Evolutionary conservation across 2,329 filamentous ascomycete genomes (phyloP).

Genomic region (Colletotrichum spaethianum): DNA sequence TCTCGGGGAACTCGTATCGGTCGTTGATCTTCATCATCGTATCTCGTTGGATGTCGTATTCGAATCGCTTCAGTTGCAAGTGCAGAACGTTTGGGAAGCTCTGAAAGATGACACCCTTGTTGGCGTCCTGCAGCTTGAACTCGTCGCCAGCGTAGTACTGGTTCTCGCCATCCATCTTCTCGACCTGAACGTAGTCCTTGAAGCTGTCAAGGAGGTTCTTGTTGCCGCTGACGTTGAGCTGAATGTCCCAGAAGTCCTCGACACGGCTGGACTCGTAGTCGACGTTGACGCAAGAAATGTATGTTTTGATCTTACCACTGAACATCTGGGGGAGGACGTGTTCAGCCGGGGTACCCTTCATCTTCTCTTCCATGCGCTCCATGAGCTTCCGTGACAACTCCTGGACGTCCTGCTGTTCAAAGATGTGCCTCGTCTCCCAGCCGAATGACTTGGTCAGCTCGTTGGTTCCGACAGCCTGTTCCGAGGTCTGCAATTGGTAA

Average conservation of each 20-base stretch:
- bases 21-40: slow-evolving; percentile 99
- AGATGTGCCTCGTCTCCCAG: slow-evolving; percentile 98
- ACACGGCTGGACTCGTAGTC: slow-evolving; percentile 95
- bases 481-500: slow-evolving; percentile 92
- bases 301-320: slow-evolving; percentile 98
- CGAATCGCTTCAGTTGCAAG: slow-evolving; percentile 95
- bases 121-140: slow-evolving; percentile 93
- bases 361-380: slow-evolving; percentile 96
- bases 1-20: slow-evolving; percentile 89
- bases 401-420: slow-evolving; percentile 98
- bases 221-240: slow-evolving; percentile 96
- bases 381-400: slow-evolving; percentile 97
- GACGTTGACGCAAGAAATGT: slow-evolving; percentile 98
- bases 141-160: slow-evolving; percentile 95
- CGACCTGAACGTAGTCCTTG: slow-evolving; percentile 94
- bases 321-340: slow-evolving; percentile 93
- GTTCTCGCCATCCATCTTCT: slow-evolving; percentile 97
- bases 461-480: slow-evolving; percentile 86
- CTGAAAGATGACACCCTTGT: slow-evolving; percentile 98
- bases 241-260: slow-evolving; percentile 99
- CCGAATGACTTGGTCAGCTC: slow-evolving; percentile 97
- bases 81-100: slow-evolving; percentile 95
- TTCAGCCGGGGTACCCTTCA: slow-evolving; percentile 96
- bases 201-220: slow-evolving; percentile 95
- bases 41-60: slow-evolving; percentile 96